A percentile compares a stretch with the other conserved stretches of the same genome.
Evolutionary conservation across 495 filamentous ascomycete species (phyloP).

Genomic region (Xylaria venustula): DNA sequence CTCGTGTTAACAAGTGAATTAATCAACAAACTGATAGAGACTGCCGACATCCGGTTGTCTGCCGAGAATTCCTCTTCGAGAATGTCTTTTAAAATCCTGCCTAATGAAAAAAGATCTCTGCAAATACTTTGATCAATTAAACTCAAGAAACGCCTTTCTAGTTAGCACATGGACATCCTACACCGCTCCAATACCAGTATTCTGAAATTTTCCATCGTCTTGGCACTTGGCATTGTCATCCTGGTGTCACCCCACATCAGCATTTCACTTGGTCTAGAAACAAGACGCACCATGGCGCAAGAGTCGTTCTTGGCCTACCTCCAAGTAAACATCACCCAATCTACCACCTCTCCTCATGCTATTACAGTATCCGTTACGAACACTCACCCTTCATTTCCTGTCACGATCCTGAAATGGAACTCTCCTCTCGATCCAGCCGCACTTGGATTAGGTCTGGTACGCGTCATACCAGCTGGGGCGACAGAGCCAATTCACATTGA

Average conservation of each 20-base stretch:
- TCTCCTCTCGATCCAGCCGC: neutral
- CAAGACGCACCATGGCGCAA: neutral
- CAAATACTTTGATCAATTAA: no score
- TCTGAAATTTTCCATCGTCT: neutral
- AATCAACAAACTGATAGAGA: no score
- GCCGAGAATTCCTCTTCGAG: no score
- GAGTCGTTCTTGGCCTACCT: neutral
- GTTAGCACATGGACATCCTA: neutral
- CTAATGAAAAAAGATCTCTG: no score
- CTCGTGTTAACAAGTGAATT: no score
- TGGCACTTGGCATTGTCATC: neutral
- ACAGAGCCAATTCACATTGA: neutral
- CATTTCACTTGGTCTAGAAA: no score
- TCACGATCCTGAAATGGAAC: slow-evolving; percentile 2
- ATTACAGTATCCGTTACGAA: neutral
- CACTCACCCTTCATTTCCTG: neutral
- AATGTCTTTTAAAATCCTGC: no score
- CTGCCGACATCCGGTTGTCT: no score
- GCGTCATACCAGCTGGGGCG: neutral
- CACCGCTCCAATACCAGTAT: neutral
- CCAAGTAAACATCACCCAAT: neutral
- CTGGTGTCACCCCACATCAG: neutral
- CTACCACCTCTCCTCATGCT: neutral
- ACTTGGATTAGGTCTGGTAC: neutral
- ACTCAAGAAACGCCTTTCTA: neutral